Base-by-base conservation (phyloP, 1,284 basidiomycete genomes). In the Pseudozyma pruni region DNA sequence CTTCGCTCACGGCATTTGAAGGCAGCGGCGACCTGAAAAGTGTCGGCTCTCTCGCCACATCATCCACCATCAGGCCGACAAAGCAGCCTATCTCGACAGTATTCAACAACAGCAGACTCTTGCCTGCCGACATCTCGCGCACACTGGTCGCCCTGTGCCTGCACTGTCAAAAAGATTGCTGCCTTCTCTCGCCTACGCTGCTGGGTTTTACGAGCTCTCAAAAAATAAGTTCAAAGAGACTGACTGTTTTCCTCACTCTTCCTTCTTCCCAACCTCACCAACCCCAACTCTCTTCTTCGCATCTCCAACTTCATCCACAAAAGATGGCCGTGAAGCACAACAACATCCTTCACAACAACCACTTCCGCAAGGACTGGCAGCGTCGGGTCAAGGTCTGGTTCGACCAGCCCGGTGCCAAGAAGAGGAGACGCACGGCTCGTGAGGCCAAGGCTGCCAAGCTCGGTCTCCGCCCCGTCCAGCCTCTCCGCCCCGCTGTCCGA, bases 351-450 rank as follows among this genome's bases (percentile, higher is more conserved):
- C 78, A 79, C 76, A 81, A 86, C 83, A 94, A 94, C 86, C 94
- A 97, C 85, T 97, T 97, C 90, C 92, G 90, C 86, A 98, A 98
- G 90, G 79, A 79, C 67, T 81, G 79, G 81, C 91, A 95, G 85
- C 88, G 89, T 83, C 90, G 90, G 79, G 93, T 96, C 82, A 91
- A 90, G 85, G 95, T 92, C 83, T 94, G 94, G 95, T 98, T 98
- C 85, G 92, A 98, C 88, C 96, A 98, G 86, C 93, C 95, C 72
- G 96, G 94, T 62, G 91, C 92, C 85, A 98, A 98, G 87, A 91
- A 95, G 85, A 91, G 93, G 84, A 89, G 96, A 84, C 92, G 96
- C 84, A 90, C 88, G 70, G 93, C 94, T 49, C 92, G 96, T 85
- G 90, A 92, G 85, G 87, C 88, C 82, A 98, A 97, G 87, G 93